Evolutionary conservation across 1,284 basidiomycete species (phyloP).

Genomic region (Leccinum solheimii): DNA sequence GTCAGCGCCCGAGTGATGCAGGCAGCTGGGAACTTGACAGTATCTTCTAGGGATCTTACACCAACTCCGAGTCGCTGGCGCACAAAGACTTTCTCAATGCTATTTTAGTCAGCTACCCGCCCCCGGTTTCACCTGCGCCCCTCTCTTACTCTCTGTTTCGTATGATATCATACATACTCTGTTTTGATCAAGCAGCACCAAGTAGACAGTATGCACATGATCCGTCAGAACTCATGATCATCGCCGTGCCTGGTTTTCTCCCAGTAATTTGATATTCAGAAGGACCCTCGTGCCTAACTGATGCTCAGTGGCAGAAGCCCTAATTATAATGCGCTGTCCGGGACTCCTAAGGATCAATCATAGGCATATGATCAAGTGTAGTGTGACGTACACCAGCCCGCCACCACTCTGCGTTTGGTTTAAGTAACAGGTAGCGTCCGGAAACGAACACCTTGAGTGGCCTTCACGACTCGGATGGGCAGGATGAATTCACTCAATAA

Average conservation of each 20-base stretch:
- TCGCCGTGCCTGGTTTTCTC: background rate
- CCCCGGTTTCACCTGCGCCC: background rate
- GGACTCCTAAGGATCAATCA: background rate
- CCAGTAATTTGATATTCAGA: background rate
- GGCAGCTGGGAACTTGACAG: background rate
- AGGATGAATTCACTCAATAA: background rate
- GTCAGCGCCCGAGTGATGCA: background rate
- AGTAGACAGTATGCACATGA: too few relatives aligned
- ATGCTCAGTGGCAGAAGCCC: background rate
- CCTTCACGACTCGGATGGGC: background rate
- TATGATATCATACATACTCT: background rate
- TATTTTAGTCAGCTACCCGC: background rate
- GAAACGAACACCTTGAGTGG: background rate
- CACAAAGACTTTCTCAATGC: background rate
- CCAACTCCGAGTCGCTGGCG: background rate
- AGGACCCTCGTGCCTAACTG: background rate
- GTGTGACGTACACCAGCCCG: background rate
- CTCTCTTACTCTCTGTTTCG: background rate
- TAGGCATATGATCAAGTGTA: background rate
- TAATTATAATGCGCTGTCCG: background rate
- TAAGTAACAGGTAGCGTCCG: background rate
- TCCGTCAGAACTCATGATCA: too few relatives aligned
- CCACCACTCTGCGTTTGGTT: background rate
- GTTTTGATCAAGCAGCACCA: background rate
- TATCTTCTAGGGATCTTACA: background rate